Base-by-base conservation (phyloP, 768 basidiomycete genomes). In the Mycena rosella region DNA sequence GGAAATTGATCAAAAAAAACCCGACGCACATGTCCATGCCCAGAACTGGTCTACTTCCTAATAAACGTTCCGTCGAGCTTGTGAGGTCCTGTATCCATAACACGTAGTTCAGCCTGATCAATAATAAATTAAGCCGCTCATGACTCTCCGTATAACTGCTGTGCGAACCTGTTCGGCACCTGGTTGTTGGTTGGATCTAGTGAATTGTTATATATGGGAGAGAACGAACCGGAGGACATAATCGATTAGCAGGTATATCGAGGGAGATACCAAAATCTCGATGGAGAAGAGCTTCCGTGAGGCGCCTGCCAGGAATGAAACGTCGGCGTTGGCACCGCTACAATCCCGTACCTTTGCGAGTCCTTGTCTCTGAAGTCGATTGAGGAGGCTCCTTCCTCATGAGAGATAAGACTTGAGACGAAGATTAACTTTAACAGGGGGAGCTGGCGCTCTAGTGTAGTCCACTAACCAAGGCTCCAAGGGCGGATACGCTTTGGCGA, bases 1-100 rank as follows among this genome's bases (percentile, higher is more conserved):
- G 17, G 14, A 18, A 40, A 38, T 22, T 18, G 26, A 30, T 40
- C 27, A 36, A 48, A 29, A 52, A 60, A 17, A 49, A 42, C 9
- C 34, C 42, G 40, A 72, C 89, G 57, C 75, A 96, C 96, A 96
- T 86, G 72, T 96, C 95, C 15, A 94, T 76, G 0, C 90, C 92
- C 10, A 77, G 78, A 17, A 91, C 75, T 13, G 65, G 59, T 0
- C 40, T 57, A 15, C 60, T 36, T 15, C 66, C 68, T 7, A 62
- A 38, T 7, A 63, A 38, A 1, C 73, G 65, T 58, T 66, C 54
- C 34, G 81, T 75, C 5, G 79, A 78, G 24, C 75, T 69, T 8
- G 91, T 66, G 52, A 95, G 83, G 73, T 95, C 92, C 79, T 94
- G 89, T 26, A 95, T 81, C 93, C 93, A 94, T 7, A 96, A 84